Evolutionary conservation across 1,139 yeast genomes (phyloP), one percentile per base, ranked within the genome.

Genomic region (Pichia sp.): DNA sequence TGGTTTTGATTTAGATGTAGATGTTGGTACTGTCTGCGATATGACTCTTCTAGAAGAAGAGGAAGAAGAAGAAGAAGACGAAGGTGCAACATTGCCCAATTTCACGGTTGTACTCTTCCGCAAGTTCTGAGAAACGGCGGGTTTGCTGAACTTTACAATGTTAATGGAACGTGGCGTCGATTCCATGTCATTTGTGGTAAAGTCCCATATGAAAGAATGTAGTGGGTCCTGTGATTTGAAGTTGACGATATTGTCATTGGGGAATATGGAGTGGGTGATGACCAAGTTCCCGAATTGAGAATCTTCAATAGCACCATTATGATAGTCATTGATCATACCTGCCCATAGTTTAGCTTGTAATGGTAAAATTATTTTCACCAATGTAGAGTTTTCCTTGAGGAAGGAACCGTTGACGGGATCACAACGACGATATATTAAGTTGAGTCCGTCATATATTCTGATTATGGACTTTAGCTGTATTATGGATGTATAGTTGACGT

Each of bases 321-420:
- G 45, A 34, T 47, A 49, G 35, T 54, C 58, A 32, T 53, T 56
- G 16, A 56, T 45, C 17, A 54, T 36, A 4, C 53, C 46, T 3
- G 58, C 48, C 61, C 61, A 58, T 25, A 53, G 44, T 26, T 50
- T 51, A 2, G 60, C 49, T 34, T 53, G 53, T 26, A 58, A 41
- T 2, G 62, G 60, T 21, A 58, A 38, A 30, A 50, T 52, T 11
- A 56, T 36, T 27, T 49, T 51, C 14, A 51, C 43, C 17, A 27
- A 15, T 17, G 39, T 41, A 4, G 42, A 21, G 19, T 44, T 35
- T 16, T 47, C 47, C 1, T 45, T 37, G 2, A 47, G 35, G 22
- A 50, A 35, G 20, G 46, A 45, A 1, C 56, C 62, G 2, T 54
- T 50, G 3, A 55, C 42, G 6, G 60, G 59, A 34, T 58, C 62